A percentile compares a stretch with the other conserved stretches of the same genome.
Conservation (phyloP, 495 filamentous ascomycete species). For the Xylaria cubensis region DNA sequence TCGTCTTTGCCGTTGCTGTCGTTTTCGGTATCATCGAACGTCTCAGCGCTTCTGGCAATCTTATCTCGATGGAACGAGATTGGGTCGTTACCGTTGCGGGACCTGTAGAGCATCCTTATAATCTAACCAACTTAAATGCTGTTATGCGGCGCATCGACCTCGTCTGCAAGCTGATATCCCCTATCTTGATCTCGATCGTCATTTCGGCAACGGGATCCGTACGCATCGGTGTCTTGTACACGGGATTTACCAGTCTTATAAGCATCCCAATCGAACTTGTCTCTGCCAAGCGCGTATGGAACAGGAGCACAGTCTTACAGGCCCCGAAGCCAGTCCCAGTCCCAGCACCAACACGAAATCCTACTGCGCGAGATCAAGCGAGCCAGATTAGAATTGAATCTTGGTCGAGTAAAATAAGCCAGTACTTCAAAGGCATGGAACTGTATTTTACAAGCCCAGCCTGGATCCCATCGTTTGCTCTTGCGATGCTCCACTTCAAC, state of each 20-base stretch:
- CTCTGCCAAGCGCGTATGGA: conserved; percentile 50
- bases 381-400: conserved; percentile 19
- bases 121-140: conserved; percentile 61
- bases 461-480: conserved; percentile 60
- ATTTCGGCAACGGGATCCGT: conserved; percentile 52
- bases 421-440: conserved; percentile 43
- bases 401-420: conserved; percentile 30
- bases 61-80: conserved; percentile 69
- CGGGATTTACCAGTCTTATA: conserved; percentile 44
- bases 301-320: conserved; percentile 39
- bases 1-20: conserved; percentile 52
- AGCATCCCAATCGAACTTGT: conserved; percentile 46
- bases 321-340: conserved; percentile 33
- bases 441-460: conserved; percentile 51
- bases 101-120: conserved; percentile 41
- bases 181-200: conserved; percentile 64
- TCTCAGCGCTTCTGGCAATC: conserved; percentile 60
- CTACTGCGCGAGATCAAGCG: conserved; percentile 3
- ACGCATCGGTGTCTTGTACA: conserved; percentile 56
- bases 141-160: conserved; percentile 75
- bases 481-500: conserved; percentile 64
- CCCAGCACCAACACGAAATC: conserved; percentile 5
- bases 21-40: conserved; percentile 66
- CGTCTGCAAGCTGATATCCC: conserved; percentile 71
- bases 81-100: conserved; percentile 60